These are phyloP conservation scores for Metarhizium anisopliae DNA, from an alignment of 2,329 filamentous ascomycete genomes.

Conservation along the genomic window DNA sequence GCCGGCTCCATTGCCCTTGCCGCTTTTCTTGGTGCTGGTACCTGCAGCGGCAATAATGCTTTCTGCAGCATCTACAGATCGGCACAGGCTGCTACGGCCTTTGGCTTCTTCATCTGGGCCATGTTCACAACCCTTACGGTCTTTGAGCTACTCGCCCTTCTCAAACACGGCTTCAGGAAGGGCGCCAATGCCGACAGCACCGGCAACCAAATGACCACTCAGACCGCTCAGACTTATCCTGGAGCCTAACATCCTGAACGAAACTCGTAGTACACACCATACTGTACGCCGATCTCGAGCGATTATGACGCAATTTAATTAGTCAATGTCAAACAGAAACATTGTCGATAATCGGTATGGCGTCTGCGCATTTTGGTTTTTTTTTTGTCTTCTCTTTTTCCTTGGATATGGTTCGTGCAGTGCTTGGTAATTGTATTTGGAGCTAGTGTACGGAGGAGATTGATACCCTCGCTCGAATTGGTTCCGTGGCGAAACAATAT, in stretches of 20 bases:
- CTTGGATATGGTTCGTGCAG: not conserved
- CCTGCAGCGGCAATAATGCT: slow-evolving; percentile 39
- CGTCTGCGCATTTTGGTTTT: not conserved
- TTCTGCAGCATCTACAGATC: slow-evolving; percentile 41
- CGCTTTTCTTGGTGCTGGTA: slow-evolving; percentile 48
- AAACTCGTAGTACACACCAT: not conserved
- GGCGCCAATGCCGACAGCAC: slow-evolving; percentile 20
- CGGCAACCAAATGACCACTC: slow-evolving; percentile 6
- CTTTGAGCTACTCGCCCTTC: slow-evolving; percentile 35
- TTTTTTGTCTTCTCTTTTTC: not conserved
- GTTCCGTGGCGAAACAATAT: not conserved
- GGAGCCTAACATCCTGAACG: not conserved
- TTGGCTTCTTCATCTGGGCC: slow-evolving; percentile 56
- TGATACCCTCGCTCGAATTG: slow-evolving; percentile 4
- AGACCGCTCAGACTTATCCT: slow-evolving; percentile 7
- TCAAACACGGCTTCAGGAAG: slow-evolving; percentile 17
- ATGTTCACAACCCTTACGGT: slow-evolving; percentile 38
- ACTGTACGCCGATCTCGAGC: not conserved
- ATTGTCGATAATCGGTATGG: not conserved
- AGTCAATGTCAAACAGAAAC: not conserved
- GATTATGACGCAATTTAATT: not conserved
- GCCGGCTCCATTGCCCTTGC: slow-evolving; percentile 73
- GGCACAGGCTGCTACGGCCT: slow-evolving; percentile 54
- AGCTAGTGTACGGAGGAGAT: not conserved
- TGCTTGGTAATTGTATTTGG: not conserved